Base-by-base conservation (phyloP, 805 yeast species). In the Cephaloascus albidus region DNA sequence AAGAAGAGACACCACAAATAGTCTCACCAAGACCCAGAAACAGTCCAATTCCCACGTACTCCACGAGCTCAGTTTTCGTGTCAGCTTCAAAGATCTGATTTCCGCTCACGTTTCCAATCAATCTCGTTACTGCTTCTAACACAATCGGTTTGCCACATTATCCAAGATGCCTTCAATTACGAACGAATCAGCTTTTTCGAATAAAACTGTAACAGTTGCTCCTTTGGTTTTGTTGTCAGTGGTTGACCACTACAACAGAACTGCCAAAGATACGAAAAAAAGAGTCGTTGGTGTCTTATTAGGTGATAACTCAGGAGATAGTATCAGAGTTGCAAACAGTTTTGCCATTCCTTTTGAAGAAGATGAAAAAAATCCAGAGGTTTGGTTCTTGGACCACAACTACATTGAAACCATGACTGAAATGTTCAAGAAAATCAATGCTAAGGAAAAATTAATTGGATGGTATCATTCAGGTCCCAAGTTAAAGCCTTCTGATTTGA, bases 401-500 rank as follows among this genome's bases (percentile, higher is more conserved):
- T 93, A 81, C 59, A 86, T 93, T 43, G 97, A 90, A 55, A 77
- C 85, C 40, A 93, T 93, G 99, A 82, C 88, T 47, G 96, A 88
- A 49, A 93, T 93, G 99, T 90, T 88, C 65, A 87, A 85, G 58
- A 93, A 94, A 60, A 89, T 93, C 58, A 94, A 89, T 64, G 99
- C 99, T 16, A 89, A 86, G 63, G 99, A 93, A 60, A 85, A 79
- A 57, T 71, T 93, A 36, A 80, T 93, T 56, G 99, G 99, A n/a
- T 93, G 99, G 99, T 93, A 93, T 58, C 99, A 93, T 61, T 82
- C 96, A 6, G 99, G 98, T 3, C 97, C 97, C 16, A 88, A 88
- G 58, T 73, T 94, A 47, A 80, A 78, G 51, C 74, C 89, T 2
- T 81, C 94, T 14, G 99, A 93, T 57, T 68, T 93, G 46, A 85